Evolutionary conservation across 352 stramenopile species (phyloP).

Genomic region (Phytophthora syringae): DNA sequence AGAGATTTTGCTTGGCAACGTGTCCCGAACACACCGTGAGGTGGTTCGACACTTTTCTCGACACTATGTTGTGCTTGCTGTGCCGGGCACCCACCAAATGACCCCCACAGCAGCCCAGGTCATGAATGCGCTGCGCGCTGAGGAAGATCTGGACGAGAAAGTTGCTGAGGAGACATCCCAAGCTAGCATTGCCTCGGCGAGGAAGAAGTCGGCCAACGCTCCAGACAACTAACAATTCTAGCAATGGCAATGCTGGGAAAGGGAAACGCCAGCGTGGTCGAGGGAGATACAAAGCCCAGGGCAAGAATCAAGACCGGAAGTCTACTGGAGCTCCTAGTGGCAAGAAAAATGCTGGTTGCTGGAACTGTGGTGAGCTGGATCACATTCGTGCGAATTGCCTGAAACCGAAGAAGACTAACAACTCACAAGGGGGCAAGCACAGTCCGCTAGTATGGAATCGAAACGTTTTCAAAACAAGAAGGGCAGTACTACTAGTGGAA

Average conservation of each 20-base stretch:
- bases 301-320: not conserved
- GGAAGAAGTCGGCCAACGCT: no score
- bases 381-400: not conserved
- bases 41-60: not conserved
- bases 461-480: not conserved
- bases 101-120: not conserved
- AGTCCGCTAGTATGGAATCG: not conserved
- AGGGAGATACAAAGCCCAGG: not conserved
- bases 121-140: slow-evolving; percentile 2
- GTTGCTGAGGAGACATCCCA: no score
- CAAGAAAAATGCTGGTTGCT: not conserved
- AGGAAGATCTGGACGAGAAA: not conserved
- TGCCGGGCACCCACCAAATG: not conserved
- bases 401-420: not conserved
- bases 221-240: no score
- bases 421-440: not conserved
- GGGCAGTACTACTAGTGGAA: not conserved
- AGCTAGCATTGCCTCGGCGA: no score
- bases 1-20: slow-evolving; percentile 1
- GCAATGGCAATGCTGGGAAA: not conserved
- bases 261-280: not conserved
- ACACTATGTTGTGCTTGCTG: slow-evolving; percentile 5
- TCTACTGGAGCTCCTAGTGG: not conserved
- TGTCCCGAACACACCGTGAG: not conserved
- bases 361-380: not conserved